Evolutionary conservation across 495 filamentous ascomycete genomes (phyloP).

Genomic region (Opeltia flavorubescens): DNA sequence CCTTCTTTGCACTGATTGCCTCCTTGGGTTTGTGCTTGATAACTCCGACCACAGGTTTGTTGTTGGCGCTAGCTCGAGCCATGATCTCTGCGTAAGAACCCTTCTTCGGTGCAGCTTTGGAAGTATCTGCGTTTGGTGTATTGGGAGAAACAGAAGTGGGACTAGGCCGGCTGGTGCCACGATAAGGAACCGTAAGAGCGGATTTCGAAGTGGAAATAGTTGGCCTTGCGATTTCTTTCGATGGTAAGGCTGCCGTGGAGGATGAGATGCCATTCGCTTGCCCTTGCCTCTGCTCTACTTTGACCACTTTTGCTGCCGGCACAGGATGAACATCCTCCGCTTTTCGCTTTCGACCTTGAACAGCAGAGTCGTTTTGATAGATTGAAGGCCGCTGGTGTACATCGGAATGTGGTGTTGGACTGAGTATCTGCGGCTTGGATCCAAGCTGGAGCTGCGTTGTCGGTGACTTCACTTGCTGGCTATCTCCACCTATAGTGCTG

Average conservation of each 20-base stretch:
- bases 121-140: conserved; percentile 20
- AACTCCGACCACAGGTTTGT: conserved; percentile 18
- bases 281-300: background rate
- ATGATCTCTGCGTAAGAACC: conserved; percentile 56
- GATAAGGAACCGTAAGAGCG: conserved; percentile 17
- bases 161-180: conserved; percentile 22
- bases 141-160: conserved; percentile 14
- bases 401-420: background rate
- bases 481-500: conserved; percentile 35
- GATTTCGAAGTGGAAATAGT: conserved; percentile 12
- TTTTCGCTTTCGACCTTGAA: conserved; percentile 16
- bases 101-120: conserved; percentile 36
- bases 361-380: conserved; percentile 6
- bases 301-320: conserved; percentile 7
- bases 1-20: conserved; percentile 17
- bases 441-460: conserved; percentile 18
- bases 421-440: conserved; percentile 14
- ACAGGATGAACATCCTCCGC: conserved; percentile 13
- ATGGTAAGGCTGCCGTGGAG: conserved; percentile 23
- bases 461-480: conserved; percentile 22
- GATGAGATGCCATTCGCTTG: background rate
- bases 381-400: conserved; percentile 8
- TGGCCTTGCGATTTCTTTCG: conserved; percentile 16
- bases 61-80: conserved; percentile 42
- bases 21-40: conserved; percentile 33